Conservation (phyloP, 257 asterid genomes). For the Solanum medicagineum region DNA sequence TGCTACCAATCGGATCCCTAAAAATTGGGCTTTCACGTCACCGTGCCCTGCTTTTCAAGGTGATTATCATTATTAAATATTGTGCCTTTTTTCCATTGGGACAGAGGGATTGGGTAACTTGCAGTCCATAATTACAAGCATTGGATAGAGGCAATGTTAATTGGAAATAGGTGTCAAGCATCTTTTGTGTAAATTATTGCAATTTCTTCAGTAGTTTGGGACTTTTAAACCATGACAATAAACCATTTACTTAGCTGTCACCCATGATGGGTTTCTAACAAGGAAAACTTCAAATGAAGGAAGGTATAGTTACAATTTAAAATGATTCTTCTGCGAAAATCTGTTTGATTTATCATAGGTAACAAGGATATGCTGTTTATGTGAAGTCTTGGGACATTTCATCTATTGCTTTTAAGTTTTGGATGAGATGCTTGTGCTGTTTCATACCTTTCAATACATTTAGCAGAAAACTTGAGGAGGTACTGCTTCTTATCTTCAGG, state of each 20-base stretch:
- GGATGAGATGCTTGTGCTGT: neutral
- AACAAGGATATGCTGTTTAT: neutral
- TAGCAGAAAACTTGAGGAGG: neutral
- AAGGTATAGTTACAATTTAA: neutral
- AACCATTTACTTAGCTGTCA: neutral
- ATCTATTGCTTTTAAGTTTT: neutral
- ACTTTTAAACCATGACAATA: neutral
- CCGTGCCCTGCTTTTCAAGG: constrained; percentile 98
- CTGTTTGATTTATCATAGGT: neutral
- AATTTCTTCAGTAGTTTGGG: neutral
- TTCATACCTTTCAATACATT: neutral
- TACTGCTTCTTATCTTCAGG: neutral
- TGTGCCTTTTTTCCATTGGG: neutral
- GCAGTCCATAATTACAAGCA: neutral
- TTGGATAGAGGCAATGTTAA: neutral
- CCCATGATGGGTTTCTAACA: neutral
- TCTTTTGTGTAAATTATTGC: neutral
- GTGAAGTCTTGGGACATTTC: neutral
- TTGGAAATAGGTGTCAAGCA: neutral
- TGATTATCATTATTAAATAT: constrained; percentile 9
- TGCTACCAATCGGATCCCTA: constrained; percentile 85
- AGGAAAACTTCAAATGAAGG: neutral
- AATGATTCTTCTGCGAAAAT: neutral
- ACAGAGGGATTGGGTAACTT: neutral
- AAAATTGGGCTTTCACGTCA: constrained; percentile 88